These are phyloP conservation scores for Aspergillus indologenus DNA, from an alignment of 495 filamentous ascomycete species.

Conservation along the genomic window DNA sequence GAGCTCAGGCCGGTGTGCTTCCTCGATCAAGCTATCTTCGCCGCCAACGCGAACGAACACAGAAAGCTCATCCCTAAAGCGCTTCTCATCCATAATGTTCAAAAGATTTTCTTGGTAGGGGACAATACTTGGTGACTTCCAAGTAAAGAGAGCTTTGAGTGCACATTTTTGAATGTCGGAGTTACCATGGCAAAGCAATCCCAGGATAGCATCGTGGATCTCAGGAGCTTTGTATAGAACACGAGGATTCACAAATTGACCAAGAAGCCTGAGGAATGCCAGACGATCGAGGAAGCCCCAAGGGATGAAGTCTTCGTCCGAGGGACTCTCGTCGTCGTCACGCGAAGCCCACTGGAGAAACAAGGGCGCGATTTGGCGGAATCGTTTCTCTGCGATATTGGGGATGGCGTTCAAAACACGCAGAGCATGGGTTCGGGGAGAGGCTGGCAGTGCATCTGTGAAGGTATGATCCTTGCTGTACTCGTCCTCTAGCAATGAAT, in stretches of 20 bases:
- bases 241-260: slow-evolving; percentile 78
- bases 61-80: slow-evolving; percentile 88
- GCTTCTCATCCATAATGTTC: slow-evolving; percentile 84
- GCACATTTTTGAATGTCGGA: slow-evolving; percentile 80
- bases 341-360: slow-evolving; percentile 71
- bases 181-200: slow-evolving; percentile 80
- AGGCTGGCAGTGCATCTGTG: slow-evolving; percentile 34
- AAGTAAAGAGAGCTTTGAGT: slow-evolving; percentile 80
- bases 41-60: slow-evolving; percentile 70
- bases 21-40: slow-evolving; percentile 71
- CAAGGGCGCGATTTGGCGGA: slow-evolving; percentile 77
- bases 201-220: slow-evolving; percentile 70
- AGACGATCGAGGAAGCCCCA: slow-evolving; percentile 73
- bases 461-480: slow-evolving; percentile 36
- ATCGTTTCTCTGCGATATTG: slow-evolving; percentile 76
- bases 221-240: slow-evolving; percentile 74
- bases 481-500: slow-evolving; percentile 25
- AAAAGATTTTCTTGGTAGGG: slow-evolving; percentile 84
- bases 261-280: slow-evolving; percentile 76
- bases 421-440: slow-evolving; percentile 71
- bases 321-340: slow-evolving; percentile 46
- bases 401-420: slow-evolving; percentile 73
- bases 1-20: slow-evolving; percentile 64
- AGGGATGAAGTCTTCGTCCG: slow-evolving; percentile 25
- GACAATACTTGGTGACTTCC: slow-evolving; percentile 73